Conservation (phyloP, 176 grass and related monocot species). For the Chrysopogon serrulatus region DNA sequence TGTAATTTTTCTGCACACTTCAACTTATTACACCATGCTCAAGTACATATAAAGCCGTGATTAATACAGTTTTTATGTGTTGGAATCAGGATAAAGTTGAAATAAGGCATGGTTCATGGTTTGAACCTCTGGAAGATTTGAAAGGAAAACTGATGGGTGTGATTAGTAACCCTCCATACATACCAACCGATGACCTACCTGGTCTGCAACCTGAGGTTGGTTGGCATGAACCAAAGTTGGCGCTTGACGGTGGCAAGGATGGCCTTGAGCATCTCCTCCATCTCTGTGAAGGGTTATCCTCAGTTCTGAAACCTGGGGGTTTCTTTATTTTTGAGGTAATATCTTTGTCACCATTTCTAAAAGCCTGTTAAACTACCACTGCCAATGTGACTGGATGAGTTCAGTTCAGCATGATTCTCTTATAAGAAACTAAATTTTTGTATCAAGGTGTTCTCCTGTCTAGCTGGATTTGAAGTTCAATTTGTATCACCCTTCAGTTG, state of each 20-base stretch:
- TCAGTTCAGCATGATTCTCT: not conserved
- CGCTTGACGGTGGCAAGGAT: conserved; percentile 74
- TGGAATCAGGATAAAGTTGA: conserved; percentile 75
- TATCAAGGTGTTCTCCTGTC: not conserved
- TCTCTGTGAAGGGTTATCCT: conserved; percentile 74
- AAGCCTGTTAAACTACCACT: not conserved
- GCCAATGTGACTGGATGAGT: not conserved
- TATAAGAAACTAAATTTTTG: not conserved
- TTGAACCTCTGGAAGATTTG: conserved; percentile 66
- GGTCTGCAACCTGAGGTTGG: conserved; percentile 93
- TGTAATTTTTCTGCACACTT: not conserved
- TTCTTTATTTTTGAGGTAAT: conserved; percentile 97
- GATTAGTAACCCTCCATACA: conserved; percentile 95
- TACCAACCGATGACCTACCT: conserved; percentile 66
- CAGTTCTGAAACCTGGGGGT: conserved; percentile 60
- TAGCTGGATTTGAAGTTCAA: not conserved
- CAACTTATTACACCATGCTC: not conserved
- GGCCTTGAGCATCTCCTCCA: conserved; percentile 77
- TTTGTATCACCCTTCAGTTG: not conserved
- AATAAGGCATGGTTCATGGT: conserved; percentile 82
- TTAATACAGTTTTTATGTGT: conserved; percentile 1
- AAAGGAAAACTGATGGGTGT: conserved; percentile 74
- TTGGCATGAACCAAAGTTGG: conserved; percentile 79
- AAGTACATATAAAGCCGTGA: not conserved
- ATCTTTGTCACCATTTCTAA: not conserved